Conservation (phyloP, 352 stramenopile genomes). For the Phytophthora macrochlamydospora region DNA sequence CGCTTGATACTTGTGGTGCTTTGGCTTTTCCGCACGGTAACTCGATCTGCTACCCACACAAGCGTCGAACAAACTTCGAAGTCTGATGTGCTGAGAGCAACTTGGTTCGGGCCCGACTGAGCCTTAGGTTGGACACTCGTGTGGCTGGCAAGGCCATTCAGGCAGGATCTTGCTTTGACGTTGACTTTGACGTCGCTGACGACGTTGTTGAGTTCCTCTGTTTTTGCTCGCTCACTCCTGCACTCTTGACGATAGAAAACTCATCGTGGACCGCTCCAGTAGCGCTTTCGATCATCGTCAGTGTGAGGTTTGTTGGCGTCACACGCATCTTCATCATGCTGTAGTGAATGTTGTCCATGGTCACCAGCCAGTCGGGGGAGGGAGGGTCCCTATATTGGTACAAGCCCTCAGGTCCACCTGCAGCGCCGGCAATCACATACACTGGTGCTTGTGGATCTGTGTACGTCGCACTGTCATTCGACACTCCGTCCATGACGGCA, state of each 20-base stretch:
- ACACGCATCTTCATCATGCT: slow-evolving; percentile 33
- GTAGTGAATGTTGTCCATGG: slow-evolving; percentile 40
- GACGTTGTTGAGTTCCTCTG: background rate
- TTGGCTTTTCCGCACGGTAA: too few species aligned
- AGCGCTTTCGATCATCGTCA: slow-evolving; percentile 35
- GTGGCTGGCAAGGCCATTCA: too few species aligned
- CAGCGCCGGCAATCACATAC: slow-evolving; percentile 47
- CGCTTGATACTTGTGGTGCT: too few species aligned
- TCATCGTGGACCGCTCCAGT: slow-evolving; percentile 34
- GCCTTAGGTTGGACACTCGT: too few species aligned
- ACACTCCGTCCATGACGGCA: slow-evolving; percentile 48
- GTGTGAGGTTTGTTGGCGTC: slow-evolving; percentile 36
- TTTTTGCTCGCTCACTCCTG: background rate
- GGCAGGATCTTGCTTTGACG: too few species aligned
- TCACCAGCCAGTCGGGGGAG: slow-evolving; percentile 37
- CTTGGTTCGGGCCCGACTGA: too few species aligned
- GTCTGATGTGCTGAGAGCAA: too few species aligned
- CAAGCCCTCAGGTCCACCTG: slow-evolving; percentile 39
- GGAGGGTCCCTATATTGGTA: slow-evolving; percentile 25
- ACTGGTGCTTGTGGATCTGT: slow-evolving; percentile 51
- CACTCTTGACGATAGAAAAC: slow-evolving; percentile 45
- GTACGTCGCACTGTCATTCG: slow-evolving; percentile 42
- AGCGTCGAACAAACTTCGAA: background rate
- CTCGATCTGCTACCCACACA: background rate
- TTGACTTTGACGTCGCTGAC: too few species aligned